Evolutionary conservation across 176 grass and related monocot species (phyloP), one percentile per base, ranked within the genome.

Genomic region (Chrysopogon serrulatus): DNA sequence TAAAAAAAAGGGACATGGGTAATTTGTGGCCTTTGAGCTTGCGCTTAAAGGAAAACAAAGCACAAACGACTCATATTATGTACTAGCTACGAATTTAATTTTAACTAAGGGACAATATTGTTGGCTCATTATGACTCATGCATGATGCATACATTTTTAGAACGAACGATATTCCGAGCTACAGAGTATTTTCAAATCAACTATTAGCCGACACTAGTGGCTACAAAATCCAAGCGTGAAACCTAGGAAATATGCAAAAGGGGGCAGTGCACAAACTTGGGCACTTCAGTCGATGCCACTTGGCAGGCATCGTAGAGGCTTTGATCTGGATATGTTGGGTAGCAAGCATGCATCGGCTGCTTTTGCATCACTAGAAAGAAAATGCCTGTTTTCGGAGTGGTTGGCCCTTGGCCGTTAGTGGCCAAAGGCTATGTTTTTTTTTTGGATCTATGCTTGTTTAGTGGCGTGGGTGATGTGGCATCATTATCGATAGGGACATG

Each of bases 301-400:
- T 86, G 83, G 68, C 65, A 73, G 23, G 70, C 45, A 3, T 21
- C 27, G n/a, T 24, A 44, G 69, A 63, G 40, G 19, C 16, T 65
- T 89, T 79, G 79, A 79, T 79, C 33, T 66, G 40, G 28, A 56
- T 11, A 36, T 27, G 24, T 8, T 67, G 30, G 16, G 8, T 35
- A 14, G 28, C 73, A 39, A n/a, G n/a, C n/a, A n/a, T n/a, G 28
- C 73, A 53, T 15, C 73, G 45, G 36, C 30, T 47, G 36, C 79
- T 79, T 90, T 90, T 74, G 88, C 84, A 74, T 83, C 74, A 24
- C 67, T 68, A 69, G 12, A 49, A 43, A 31, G 27, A 47, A 73
- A 73, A 72, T 40, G 37, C 48, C 31, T 68, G 48, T 66, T 83
- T 90, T 79, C 31, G 27, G 68, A 83, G 79, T 26, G 21, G 79